Conservation (phyloP, 495 filamentous ascomycete species). For the Annulohypoxylon moriforme region DNA sequence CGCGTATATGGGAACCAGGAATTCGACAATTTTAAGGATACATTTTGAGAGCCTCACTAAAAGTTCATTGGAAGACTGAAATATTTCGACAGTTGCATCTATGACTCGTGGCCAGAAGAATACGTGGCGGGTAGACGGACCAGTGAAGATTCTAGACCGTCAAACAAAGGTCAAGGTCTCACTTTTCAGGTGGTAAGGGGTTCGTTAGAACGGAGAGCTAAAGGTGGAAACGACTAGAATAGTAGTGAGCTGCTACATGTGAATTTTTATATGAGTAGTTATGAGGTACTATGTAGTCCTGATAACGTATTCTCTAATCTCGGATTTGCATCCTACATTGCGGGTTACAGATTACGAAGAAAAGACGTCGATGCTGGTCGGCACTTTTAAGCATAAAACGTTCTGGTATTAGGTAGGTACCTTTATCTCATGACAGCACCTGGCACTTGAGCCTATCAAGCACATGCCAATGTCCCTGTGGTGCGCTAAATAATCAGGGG, state of each 20-base stretch:
- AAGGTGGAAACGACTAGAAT: slow-evolving; percentile 3
- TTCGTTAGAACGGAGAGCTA: slow-evolving; percentile 4
- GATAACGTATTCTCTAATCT: slow-evolving; percentile 1
- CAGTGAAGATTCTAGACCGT: slow-evolving; percentile 28
- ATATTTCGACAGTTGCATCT: slow-evolving; percentile 32
- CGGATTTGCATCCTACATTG: slow-evolving; percentile 10
- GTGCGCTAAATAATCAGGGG: slow-evolving; percentile 20
- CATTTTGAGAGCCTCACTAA: slow-evolving; percentile 29
- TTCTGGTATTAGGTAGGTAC: background rate
- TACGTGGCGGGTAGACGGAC: slow-evolving; percentile 36
- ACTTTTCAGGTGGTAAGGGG: slow-evolving; percentile 3
- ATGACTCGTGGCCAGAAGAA: slow-evolving; percentile 19
- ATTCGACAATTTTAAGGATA: slow-evolving; percentile 23
- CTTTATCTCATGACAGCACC: slow-evolving; percentile 18
- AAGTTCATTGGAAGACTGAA: slow-evolving; percentile 23
- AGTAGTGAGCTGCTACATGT: slow-evolving; percentile 1
- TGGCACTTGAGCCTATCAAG: slow-evolving; percentile 6
- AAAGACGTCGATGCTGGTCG: slow-evolving; percentile 7
- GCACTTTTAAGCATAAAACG: slow-evolving; percentile 20
- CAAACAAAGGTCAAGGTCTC: slow-evolving; percentile 13
- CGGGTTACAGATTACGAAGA: slow-evolving; percentile 1
- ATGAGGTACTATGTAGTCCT: background rate
- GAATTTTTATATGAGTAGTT: background rate
- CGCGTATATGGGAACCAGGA: slow-evolving; percentile 16
- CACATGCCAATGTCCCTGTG: slow-evolving; percentile 28